These are phyloP conservation scores for Coemansia sp. DNA, from an alignment of 192 early-diverging fungal species.

Conservation along the genomic window DNA sequence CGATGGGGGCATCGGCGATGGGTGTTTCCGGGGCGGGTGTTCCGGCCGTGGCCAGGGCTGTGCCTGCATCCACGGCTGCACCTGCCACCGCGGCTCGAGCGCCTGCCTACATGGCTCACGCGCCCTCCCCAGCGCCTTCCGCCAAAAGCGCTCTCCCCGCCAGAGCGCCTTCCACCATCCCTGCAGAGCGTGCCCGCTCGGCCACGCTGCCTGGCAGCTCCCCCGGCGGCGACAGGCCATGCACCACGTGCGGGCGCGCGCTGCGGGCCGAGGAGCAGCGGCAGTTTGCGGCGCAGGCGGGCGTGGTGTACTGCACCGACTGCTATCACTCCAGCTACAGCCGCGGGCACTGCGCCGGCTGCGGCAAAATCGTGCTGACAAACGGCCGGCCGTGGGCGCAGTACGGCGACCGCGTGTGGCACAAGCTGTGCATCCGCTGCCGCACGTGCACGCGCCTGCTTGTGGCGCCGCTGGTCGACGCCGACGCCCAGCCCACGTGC, in stretches of 20 bases:
- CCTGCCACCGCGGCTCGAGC: no score
- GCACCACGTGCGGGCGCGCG: slow-evolving; percentile 26
- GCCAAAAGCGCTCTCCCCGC: no score
- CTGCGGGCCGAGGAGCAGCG: slow-evolving; percentile 41
- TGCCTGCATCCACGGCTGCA: no score
- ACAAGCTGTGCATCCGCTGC: slow-evolving; percentile 53
- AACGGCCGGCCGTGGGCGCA: slow-evolving; percentile 52
- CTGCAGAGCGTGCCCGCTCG: slow-evolving; percentile 25
- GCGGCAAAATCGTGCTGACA: slow-evolving; percentile 46
- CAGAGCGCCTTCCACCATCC: neutral
- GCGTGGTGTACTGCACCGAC: slow-evolving; percentile 40
- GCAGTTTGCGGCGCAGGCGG: slow-evolving; percentile 47
- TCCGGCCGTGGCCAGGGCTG: no score
- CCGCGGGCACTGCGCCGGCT: slow-evolving; percentile 44
- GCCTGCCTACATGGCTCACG: no score
- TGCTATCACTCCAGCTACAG: slow-evolving; percentile 53
- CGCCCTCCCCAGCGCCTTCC: no score
- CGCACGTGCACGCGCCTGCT: slow-evolving; percentile 32
- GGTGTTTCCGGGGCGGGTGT: no score
- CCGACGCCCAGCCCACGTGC: slow-evolving; percentile 37
- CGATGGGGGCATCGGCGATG: no score
- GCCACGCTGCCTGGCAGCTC: slow-evolving; percentile 34
- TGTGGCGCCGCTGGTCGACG: slow-evolving; percentile 37
- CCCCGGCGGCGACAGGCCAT: slow-evolving; percentile 11
- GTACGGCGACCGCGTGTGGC: slow-evolving; percentile 46